These are phyloP conservation scores for Platanus orientalis DNA, from an alignment of 164 flowering plant genomes.

Conservation along the genomic window DNA sequence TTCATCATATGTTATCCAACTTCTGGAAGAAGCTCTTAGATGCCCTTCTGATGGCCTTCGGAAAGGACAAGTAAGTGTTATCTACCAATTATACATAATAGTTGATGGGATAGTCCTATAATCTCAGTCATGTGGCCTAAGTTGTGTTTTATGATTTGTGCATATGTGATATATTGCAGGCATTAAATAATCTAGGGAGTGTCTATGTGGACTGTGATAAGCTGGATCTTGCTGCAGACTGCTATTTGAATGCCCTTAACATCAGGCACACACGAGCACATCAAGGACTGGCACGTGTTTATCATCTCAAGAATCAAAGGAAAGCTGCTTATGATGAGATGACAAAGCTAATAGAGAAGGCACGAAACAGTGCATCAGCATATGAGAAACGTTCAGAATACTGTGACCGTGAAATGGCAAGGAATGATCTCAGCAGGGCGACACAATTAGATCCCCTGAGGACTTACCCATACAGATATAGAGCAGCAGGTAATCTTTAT, in stretches of 20 bases:
- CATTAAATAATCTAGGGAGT: conserved; percentile 87
- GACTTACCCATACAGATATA: conserved; percentile 95
- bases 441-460: conserved; percentile 82
- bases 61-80: conserved; percentile 77
- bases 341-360: conserved; percentile 91
- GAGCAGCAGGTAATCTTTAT: conserved; percentile 76
- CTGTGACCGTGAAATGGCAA: conserved; percentile 87
- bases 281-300: conserved; percentile 92
- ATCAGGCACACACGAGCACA: conserved; percentile 97
- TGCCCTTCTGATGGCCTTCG: conserved; percentile 98
- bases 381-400: conserved; percentile 98
- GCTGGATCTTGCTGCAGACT: conserved; percentile 78
- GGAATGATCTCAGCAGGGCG: conserved; percentile 76
- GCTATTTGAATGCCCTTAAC: conserved; percentile 76
- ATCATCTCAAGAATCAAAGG: conserved; percentile 64
- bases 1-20: conserved; percentile 64
- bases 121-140: neutral
- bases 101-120: neutral
- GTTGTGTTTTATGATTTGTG: conserved; percentile 4
- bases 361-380: conserved; percentile 81
- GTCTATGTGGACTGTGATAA: conserved; percentile 83
- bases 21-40: conserved; percentile 83
- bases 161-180: conserved; percentile 42
- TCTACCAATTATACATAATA: neutral
- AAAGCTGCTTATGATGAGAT: conserved; percentile 95